Evolutionary conservation across 1,284 basidiomycete species (phyloP), one percentile per base, ranked within the genome.

Genomic region (Malassezia yamatoensis): DNA sequence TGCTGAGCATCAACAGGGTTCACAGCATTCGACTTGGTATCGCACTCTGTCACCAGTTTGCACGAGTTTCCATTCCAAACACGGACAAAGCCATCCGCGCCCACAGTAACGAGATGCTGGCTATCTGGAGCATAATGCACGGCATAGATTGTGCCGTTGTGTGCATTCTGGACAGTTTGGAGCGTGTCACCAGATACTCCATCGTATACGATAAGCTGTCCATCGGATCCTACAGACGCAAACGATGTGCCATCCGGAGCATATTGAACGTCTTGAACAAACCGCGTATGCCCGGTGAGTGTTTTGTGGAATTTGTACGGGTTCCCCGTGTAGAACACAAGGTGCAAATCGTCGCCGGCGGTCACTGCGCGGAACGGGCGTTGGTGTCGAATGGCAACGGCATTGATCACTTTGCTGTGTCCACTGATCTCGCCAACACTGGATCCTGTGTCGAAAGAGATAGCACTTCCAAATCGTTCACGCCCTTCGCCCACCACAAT

Each of bases 401-500:
- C 85, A 61, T 91, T 98, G 74, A 96, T 83, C 10, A 86, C 86
- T 81, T 96, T 96, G 46, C 85, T 85, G 76, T 98, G 91, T 0
- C 93, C 94, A 15, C 81, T 81, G 58, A 98, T 90, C 65, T 93
- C 90, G n/a, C 94, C 94, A 1, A 85, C 87, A 3, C 86, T 87
- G 5, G 86, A 83, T 1, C 94, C 94, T 32, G 83, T 68, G 60
- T 77, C 76, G 33, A 76, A 83, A 64, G 61, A 52, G 51, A 74
- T 72, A 5, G 68, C 70, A 24, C 64, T 61, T 5, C 69, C 70
- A 45, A 68, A 73, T 85, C 85, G 87, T 70, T 91, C 91, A 61
- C 84, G 82, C 39, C 93, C 93, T 60, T 96, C 89, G 46, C 94
- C 94, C n/a, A 90, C 93, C 15, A 86, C 90, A 48, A 96, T 86